Conservation (phyloP, 2,329 filamentous ascomycete species). For the Calcarisporium arbuscula region DNA sequence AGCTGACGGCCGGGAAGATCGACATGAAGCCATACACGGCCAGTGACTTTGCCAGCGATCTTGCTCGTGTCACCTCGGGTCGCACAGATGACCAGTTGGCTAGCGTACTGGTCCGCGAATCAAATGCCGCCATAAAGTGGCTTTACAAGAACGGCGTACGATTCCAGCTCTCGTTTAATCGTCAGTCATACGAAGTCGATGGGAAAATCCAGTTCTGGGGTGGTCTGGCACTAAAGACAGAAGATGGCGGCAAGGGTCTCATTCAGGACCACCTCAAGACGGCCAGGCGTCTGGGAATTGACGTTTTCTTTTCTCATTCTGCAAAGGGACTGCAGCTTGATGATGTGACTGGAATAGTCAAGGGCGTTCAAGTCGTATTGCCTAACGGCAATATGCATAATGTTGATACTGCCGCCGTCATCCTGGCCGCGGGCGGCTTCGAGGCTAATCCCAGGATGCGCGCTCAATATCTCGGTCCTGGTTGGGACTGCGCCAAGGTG, state of each 20-base stretch:
- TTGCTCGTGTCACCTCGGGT: slow-evolving; percentile 49
- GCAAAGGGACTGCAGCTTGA: no score
- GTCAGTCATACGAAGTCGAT: slow-evolving; percentile 59
- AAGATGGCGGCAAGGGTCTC: slow-evolving; percentile 54
- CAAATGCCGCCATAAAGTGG: slow-evolving; percentile 47
- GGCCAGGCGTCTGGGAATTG: slow-evolving; percentile 32
- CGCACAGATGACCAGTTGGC: slow-evolving; percentile 45
- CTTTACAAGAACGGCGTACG: slow-evolving; percentile 45
- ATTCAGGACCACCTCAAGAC: slow-evolving; percentile 40
- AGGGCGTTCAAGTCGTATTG: no score
- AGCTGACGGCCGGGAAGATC: slow-evolving; percentile 39
- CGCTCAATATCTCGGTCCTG: slow-evolving; percentile 45
- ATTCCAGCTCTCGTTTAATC: slow-evolving; percentile 57
- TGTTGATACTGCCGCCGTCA: slow-evolving; percentile 33
- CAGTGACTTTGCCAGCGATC: slow-evolving; percentile 47
- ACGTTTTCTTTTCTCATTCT: no score
- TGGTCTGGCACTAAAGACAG: slow-evolving; percentile 52
- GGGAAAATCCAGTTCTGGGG: slow-evolving; percentile 61
- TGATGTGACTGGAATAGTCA: no score
- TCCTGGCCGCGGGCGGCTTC: slow-evolving; percentile 58
- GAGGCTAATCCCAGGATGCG: slow-evolving; percentile 54
- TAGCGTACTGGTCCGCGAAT: slow-evolving; percentile 43
- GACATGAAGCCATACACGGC: slow-evolving; percentile 52
- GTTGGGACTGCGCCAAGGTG: slow-evolving; percentile 57
- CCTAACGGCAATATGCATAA: slow-evolving; percentile 34